These are phyloP conservation scores for Logfia minima DNA, from an alignment of 129 eudicot species.

Conservation along the genomic window DNA sequence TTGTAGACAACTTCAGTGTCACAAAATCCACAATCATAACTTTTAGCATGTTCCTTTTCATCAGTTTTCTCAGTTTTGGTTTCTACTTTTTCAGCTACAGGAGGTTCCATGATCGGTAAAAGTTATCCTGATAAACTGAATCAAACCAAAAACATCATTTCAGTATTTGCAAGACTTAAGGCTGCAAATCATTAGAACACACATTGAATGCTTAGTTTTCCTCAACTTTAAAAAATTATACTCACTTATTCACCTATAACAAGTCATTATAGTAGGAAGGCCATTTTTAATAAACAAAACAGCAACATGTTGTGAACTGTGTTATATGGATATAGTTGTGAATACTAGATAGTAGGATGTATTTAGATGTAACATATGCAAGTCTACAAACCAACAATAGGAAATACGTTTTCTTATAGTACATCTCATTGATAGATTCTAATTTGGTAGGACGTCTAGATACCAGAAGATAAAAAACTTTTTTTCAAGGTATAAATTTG, in stretches of 20 bases:
- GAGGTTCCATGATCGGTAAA: conserved; percentile 56
- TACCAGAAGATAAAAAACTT: background rate
- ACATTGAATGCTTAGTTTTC: background rate
- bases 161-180: background rate
- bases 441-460: background rate
- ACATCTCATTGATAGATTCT: background rate
- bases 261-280: background rate
- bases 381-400: background rate
- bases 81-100: conserved; percentile 46
- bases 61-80: conserved; percentile 49
- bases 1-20: conserved; percentile 72
- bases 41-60: conserved; percentile 44
- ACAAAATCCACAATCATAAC: conserved; percentile 62
- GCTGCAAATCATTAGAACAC: background rate
- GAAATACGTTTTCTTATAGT: background rate
- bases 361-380: background rate
- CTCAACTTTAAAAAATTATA: background rate
- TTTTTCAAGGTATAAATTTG: background rate
- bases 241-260: too few species aligned
- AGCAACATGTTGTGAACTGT: background rate
- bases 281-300: background rate
- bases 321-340: background rate
- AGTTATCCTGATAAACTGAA: conserved; percentile 18
- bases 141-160: background rate
- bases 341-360: background rate